Evolutionary conservation across 805 yeast species (phyloP), one percentile per base, ranked within the genome.

Genomic region (Priceomyces castillae): DNA sequence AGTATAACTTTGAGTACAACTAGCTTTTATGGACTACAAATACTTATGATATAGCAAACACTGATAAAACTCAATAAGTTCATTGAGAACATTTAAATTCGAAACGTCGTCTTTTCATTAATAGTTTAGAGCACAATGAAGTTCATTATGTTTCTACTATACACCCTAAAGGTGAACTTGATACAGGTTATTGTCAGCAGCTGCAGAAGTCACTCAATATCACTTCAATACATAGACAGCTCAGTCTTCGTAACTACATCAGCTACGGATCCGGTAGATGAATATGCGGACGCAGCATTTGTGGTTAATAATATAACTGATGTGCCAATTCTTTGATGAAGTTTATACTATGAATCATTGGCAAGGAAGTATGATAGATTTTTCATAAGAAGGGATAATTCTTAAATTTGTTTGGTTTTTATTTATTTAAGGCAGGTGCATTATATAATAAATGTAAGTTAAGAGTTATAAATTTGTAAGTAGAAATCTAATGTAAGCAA

Each of bases 111-210:
- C 25, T 22, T 22, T 9, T 22, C 25, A 7, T 22, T 22, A 28
- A n/a, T 12, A 5, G 34, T 19, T 12, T 40, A 16, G 39, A 17
- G 6, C 22, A 44, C 25, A 7, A 69, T 69, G 75, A 64, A 64
- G 48, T 48, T 67, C 33, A 45, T 65, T 26, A 12, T 28, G 31
- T 54, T 66, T 41, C 45, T 64, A 12, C 46, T 71, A 39, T 69
- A 70, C 46, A 50, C 64, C 33, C 52, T 71, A 36, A 70, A 70
- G 49, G 52, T 66, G 37, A 71, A 71, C 45, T 44, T 70, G 30
- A 54, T 71, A 36, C 69, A 61, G 39, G 53, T 69, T 23, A 46
- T 71, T 18, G 64, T 71, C 30, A 52, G 59, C 40, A 61, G 56
- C 41, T 59, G 66, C 39, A 57, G 74, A 40, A 56, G 62, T 19